Evolutionary conservation across 148 eudicot genomes (phyloP).

Genomic region (Spergularia marina): DNA sequence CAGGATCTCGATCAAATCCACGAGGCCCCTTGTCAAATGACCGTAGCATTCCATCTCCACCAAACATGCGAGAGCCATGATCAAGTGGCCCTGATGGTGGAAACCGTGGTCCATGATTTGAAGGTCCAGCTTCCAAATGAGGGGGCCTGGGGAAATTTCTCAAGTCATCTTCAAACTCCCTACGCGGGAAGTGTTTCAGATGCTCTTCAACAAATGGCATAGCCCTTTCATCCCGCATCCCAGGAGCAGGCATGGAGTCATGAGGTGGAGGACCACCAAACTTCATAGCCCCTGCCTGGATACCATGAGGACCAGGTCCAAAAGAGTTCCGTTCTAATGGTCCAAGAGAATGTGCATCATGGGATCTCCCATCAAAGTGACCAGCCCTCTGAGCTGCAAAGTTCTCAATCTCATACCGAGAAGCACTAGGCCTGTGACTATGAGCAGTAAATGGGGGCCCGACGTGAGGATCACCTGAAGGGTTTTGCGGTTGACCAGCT

Average conservation of each 20-base stretch:
- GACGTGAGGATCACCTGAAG: constrained; percentile 33
- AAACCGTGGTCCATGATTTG: constrained; percentile 38
- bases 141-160: constrained; percentile 47
- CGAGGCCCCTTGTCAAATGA: constrained; percentile 44
- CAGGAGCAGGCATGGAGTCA: constrained; percentile 33
- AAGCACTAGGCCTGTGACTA: constrained; percentile 37
- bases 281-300: constrained; percentile 36
- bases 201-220: constrained; percentile 41
- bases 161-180: constrained; percentile 45
- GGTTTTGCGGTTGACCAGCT: constrained; percentile 33
- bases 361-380: constrained; percentile 45
- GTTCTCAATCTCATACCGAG: constrained; percentile 41
- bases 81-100: constrained; percentile 41
- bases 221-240: constrained; percentile 46
- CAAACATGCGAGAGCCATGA: constrained; percentile 33
- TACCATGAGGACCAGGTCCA: constrained; percentile 33
- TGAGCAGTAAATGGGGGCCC: constrained; percentile 32
- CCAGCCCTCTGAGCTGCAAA: constrained; percentile 43
- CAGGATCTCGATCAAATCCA: constrained; percentile 41
- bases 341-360: constrained; percentile 40
- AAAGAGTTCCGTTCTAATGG: constrained; percentile 42
- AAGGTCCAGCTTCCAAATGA: constrained; percentile 40
- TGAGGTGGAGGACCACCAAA: constrained; percentile 36
- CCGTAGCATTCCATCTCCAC: constrained; percentile 39
- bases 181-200: constrained; percentile 46